These are phyloP conservation scores for Candida sanyaensis DNA, from an alignment of 1,139 yeast genomes.

Conservation along the genomic window DNA sequence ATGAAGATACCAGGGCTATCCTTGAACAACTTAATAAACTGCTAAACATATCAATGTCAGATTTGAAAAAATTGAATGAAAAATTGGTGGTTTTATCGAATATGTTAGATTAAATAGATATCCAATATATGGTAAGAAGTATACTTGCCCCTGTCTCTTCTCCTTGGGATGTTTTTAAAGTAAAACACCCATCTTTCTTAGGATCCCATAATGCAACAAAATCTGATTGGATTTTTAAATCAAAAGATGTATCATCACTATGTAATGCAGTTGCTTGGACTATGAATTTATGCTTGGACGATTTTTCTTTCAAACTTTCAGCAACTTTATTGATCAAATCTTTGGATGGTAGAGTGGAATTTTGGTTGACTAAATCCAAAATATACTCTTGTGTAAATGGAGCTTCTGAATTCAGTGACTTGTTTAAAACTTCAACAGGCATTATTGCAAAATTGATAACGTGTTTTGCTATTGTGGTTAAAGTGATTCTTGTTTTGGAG, in stretches of 20 bases:
- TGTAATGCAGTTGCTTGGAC: slow-evolving; percentile 25
- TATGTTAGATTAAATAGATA: slow-evolving; percentile 23
- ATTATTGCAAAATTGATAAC: not conserved
- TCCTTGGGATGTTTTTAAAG: slow-evolving; percentile 18
- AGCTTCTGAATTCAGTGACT: slow-evolving; percentile 11
- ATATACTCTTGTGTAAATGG: slow-evolving; percentile 15
- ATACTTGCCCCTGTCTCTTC: slow-evolving; percentile 9
- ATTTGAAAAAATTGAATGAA: slow-evolving; percentile 26
- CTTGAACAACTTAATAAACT: slow-evolving; percentile 21
- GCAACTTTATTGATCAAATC: slow-evolving; percentile 14
- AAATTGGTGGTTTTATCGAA: slow-evolving; percentile 28
- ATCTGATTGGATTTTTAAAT: slow-evolving; percentile 23
- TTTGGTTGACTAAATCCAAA: slow-evolving; percentile 10
- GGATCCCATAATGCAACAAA: slow-evolving; percentile 45
- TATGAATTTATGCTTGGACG: slow-evolving; percentile 41
- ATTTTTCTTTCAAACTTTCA: slow-evolving; percentile 24
- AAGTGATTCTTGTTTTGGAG: not conserved
- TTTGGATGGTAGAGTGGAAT: slow-evolving; percentile 1
- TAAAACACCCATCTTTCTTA: slow-evolving; percentile 38
- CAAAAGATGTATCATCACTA: slow-evolving; percentile 7
- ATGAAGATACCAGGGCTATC: slow-evolving; percentile 23
- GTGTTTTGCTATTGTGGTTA: not conserved
- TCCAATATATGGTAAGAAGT: slow-evolving; percentile 34
- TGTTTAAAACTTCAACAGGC: slow-evolving; percentile 4
- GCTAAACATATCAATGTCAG: slow-evolving; percentile 13